Percentiles rank a stretch among this genome's conserved stretches.
phyloP scores from a whole-genome alignment of 1,284 basidiomycete species.

The Moniliella sp. region DNA sequence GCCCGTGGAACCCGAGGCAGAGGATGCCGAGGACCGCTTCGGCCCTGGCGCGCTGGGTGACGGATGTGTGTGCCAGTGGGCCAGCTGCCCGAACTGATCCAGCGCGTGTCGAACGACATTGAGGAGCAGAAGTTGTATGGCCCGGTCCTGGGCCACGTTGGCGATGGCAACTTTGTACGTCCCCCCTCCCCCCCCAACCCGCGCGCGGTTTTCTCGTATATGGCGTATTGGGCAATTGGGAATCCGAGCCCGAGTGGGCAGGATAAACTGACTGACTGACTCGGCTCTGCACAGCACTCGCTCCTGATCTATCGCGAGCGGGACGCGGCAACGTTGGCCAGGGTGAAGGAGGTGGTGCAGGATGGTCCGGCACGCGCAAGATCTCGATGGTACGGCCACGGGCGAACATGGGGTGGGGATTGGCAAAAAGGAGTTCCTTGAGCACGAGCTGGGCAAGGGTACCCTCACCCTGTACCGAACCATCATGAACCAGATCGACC shows the following conservation, averaged over 20 bases:
- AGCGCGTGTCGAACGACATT: background rate
- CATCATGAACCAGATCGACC: conserved; percentile 18
- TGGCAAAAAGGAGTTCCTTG: conserved; percentile 16
- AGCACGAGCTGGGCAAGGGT: conserved; percentile 13
- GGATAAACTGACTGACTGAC: no score
- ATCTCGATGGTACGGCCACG: conserved; percentile 38
- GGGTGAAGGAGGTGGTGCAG: conserved; percentile 37
- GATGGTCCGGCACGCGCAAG: conserved; percentile 37
- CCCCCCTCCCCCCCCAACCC: background rate
- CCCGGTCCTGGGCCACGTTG: conserved; percentile 57
- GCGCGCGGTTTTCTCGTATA: conserved; percentile 15
- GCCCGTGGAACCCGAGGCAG: background rate
- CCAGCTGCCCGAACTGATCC: background rate
- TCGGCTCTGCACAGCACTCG: background rate
- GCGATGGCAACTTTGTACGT: conserved; percentile 46
- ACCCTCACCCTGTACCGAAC: conserved; percentile 15
- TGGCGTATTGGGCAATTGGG: no score
- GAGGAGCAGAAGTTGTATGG: background rate
- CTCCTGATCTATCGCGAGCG: conserved; percentile 13
- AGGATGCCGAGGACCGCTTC: no score
- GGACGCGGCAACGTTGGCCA: conserved; percentile 10
- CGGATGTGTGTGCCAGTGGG: background rate
- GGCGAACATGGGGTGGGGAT: conserved; percentile 27
- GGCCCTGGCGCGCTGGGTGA: no score
- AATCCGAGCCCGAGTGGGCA: no score